Evolutionary conservation across 305 asterid species (phyloP), one percentile per base, ranked within the genome.

Genomic region (Ruellia speciosa): DNA sequence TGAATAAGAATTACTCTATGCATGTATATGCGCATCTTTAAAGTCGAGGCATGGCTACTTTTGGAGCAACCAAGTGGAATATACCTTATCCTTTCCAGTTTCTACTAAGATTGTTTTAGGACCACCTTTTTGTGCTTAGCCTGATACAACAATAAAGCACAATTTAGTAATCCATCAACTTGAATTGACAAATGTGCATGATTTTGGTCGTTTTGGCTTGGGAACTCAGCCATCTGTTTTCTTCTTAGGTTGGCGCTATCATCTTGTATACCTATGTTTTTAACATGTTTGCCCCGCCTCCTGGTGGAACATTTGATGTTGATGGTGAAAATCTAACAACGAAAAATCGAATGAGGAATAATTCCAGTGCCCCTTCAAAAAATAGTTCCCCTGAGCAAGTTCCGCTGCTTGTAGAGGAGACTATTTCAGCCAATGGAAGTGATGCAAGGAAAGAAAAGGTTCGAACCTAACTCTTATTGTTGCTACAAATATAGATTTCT

Each of bases 221-320:
- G 45, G 49, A 58, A 60, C 66, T 66, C 40, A 60, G 47, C 45
- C 56, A 15, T 62, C 46, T 66, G 20, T 67, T 73, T 56, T 49
- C 49, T 18, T 70, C 61, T 43, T 67, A 92, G 98, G 99, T 93
- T 62, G 99, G 99, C 62, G 99, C 99, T 41, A 86, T 93, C 72
- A 65, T 89, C 72, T 77, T 93, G 46, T 93, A 93, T 73, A 93
- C 99, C 64, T 93, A 86, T 74, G 97, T 93, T 49, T 93, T 86
- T 77, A 75, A 83, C 12, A 93, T 93, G 97, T 87, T 88, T 43
- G 86, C 95, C 62, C 96, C 97, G 69, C 99, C 99, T 58, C 84
- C 85, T 7, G 95, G 79, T 69, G 95, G 97, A 50, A 72, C 87
- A 40, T 88, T 79, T 53, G 92, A 93, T 53, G 40, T 65, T 63